Evolutionary conservation across 371 early-diverging fungal genomes (phyloP), one percentile per base, ranked within the genome.

Genomic region (Lichtheimia hyalospora): DNA sequence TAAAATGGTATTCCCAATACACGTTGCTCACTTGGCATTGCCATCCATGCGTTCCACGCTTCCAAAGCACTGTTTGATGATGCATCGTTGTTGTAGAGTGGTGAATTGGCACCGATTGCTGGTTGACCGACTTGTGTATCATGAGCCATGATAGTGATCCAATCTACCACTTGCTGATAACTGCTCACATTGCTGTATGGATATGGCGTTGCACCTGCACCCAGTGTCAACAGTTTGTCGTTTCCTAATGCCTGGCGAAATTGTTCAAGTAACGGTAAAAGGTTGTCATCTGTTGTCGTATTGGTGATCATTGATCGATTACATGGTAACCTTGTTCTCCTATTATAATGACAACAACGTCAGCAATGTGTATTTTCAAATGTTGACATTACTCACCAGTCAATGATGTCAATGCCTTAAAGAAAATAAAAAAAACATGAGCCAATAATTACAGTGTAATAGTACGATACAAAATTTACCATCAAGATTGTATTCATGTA

Each of bases 401-500:
- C 28, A n/a, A 57, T 41, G 14, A 55, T 55, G 20, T 55, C 56
- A 21, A 55, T 18, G 24, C 56, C 56, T 15, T 34, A 34, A 8
- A 10, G 34, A 10, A 34, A 10, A n/a, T n/a, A n/a, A 28, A 34
- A 10, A 34, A 8, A 1, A 10, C 34, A 34, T 34, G 34, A 34
- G 34, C 34, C 10, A 34, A 10, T 10, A 8, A 34, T 34, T 10
- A 5, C 5, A 10, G 2, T 34, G 10, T 8, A 34, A 34, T 2
- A n/a, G n/a, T n/a, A 34, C 10, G 34, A 8, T 2, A 25, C 5
- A 34, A 34, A 34, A 2, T 48, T 50, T 57, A 58, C 67, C 67
- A 40, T 66, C 67, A 16, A 66, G 21, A 18, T 51, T 54, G 24
- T 53, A 62, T 49, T 56, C 49, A 14, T 63, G 28, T 18, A 66